phyloP scores from a whole-genome alignment of 2,329 filamentous ascomycete species.

The Clonostachys byssicola region DNA sequence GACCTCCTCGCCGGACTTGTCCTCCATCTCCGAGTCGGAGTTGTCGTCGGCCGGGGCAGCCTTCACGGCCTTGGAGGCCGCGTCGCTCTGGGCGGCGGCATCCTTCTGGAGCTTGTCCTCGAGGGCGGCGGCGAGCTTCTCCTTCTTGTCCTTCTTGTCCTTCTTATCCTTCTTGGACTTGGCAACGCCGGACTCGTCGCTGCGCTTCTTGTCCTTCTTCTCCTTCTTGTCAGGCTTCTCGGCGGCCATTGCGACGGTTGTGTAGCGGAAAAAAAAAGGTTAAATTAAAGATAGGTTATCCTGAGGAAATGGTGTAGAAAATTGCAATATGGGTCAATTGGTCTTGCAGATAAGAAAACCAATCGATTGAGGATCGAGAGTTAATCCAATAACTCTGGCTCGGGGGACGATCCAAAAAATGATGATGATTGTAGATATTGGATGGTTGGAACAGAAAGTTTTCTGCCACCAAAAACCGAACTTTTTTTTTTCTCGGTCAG shows the following conservation, averaged over 20 bases:
- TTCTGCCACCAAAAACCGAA: too few species aligned
- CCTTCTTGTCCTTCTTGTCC: conserved; percentile 70
- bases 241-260: conserved; percentile 32
- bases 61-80: conserved; percentile 28
- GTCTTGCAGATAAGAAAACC: background rate
- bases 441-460: too few species aligned
- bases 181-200: conserved; percentile 46
- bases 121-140: conserved; percentile 63
- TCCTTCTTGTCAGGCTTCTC: conserved; percentile 46
- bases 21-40: conserved; percentile 27
- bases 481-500: too few species aligned
- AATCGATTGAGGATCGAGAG: too few species aligned
- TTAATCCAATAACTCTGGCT: too few species aligned
- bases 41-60: conserved; percentile 30
- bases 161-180: conserved; percentile 58
- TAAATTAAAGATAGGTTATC: too few species aligned
- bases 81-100: conserved; percentile 32
- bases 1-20: conserved; percentile 36
- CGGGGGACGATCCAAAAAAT: too few species aligned
- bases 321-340: background rate
- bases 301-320: too few species aligned
- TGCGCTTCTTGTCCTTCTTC: conserved; percentile 58
- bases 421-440: too few species aligned
- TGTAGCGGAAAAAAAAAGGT: too few species aligned
- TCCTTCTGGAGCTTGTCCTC: conserved; percentile 61